A percentile compares a stretch with the other conserved stretches of the same genome.
These are phyloP conservation scores for Plasmodium gaboni DNA, from an alignment of 169 alveolate genomes.

Conservation along the genomic window DNA sequence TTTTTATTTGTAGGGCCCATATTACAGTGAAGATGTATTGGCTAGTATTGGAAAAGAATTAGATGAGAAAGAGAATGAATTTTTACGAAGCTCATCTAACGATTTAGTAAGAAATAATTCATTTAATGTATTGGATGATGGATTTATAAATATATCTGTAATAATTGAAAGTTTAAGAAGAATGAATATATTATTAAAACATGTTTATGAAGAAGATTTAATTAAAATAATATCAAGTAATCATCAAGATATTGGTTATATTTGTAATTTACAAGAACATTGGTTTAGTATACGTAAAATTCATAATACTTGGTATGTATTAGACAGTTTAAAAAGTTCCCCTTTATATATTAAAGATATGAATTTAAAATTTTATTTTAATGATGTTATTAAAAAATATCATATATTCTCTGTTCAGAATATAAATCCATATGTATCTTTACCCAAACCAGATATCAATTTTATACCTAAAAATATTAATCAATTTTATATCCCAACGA, in stretches of 20 bases:
- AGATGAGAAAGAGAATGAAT: conserved; percentile 81
- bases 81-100: conserved; percentile 29
- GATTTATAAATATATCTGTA: conserved; percentile 83
- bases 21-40: conserved; percentile 80
- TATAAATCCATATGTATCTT: conserved; percentile 60
- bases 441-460: conserved; percentile 69
- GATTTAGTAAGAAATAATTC: conserved; percentile 70
- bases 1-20: conserved; percentile 78
- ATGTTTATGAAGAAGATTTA: conserved; percentile 77
- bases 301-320: conserved; percentile 85
- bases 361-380: conserved; percentile 58
- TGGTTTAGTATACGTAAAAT: conserved; percentile 87
- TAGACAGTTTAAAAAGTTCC: conserved; percentile 84
- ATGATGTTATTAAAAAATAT: conserved; percentile 62
- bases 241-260: conserved; percentile 84
- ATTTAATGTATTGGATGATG: conserved; percentile 85
- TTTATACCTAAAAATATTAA: conserved; percentile 58
- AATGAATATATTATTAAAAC: conserved; percentile 51
- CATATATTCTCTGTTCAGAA: conserved; percentile 74
- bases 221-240: conserved; percentile 82
- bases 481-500: conserved; percentile 65
- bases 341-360: conserved; percentile 79
- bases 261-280: conserved; percentile 86
- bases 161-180: conserved; percentile 83
- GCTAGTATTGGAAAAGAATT: conserved; percentile 85